These are phyloP conservation scores for Corchorus olitorius DNA, from an alignment of 345 rosid genomes.

Conservation along the genomic window DNA sequence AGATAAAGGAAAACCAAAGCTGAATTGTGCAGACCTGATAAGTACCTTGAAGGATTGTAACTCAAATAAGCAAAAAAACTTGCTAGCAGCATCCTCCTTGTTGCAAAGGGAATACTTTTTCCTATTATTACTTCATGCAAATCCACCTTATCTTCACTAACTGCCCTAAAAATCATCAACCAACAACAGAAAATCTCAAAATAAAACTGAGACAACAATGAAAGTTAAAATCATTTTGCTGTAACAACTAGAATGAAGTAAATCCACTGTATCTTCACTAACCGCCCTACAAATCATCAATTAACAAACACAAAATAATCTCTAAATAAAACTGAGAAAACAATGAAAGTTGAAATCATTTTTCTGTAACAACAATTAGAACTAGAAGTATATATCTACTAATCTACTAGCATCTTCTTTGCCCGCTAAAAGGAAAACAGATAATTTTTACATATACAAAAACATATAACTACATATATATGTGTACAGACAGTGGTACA, in stretches of 20 bases:
- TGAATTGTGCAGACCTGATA: slow-evolving; percentile 79
- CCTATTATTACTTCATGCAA: slow-evolving; percentile 41
- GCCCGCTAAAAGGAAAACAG: background rate
- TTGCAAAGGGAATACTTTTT: slow-evolving; percentile 38
- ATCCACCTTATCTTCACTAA: slow-evolving; percentile 36
- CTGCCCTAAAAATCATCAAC: slow-evolving; percentile 33
- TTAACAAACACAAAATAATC: too few relatives aligned
- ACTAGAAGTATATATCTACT: background rate
- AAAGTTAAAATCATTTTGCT: background rate
- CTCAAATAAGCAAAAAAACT: slow-evolving; percentile 56
- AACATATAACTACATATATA: background rate
- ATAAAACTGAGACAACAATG: background rate
- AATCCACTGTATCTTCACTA: too few relatives aligned
- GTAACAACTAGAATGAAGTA: too few relatives aligned
- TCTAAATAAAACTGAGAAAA: too few relatives aligned
- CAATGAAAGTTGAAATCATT: background rate
- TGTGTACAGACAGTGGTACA: background rate
- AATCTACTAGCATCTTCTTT: background rate
- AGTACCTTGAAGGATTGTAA: slow-evolving; percentile 86
- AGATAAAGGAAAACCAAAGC: slow-evolving; percentile 27
- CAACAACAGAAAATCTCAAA: slow-evolving; percentile 7
- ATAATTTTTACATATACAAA: background rate
- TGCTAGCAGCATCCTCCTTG: slow-evolving; percentile 58
- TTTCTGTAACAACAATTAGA: slow-evolving; percentile 8
- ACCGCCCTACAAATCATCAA: too few relatives aligned